A percentile compares a stretch with the other conserved stretches of the same genome.
Evolutionary conservation across 352 stramenopile genomes (phyloP).

Genomic region (Globisporangium radiosum): DNA sequence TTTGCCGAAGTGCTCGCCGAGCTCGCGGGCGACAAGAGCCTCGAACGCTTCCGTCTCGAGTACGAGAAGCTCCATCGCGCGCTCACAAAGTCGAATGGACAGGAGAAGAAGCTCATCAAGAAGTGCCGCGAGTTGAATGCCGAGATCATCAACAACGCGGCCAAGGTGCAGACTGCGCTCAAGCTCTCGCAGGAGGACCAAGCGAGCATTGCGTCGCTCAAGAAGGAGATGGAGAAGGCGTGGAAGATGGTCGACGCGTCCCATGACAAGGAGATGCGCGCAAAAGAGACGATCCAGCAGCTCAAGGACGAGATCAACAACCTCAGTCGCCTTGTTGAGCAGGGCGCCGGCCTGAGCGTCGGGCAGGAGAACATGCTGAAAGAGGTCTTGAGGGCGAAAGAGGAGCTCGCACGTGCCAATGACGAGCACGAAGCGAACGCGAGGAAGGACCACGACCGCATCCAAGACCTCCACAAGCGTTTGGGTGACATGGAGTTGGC

Average conservation of each 20-base stretch:
- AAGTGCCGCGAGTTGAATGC: conserved; percentile 94
- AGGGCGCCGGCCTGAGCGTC: conserved; percentile 87
- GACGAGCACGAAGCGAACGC: conserved; percentile 78
- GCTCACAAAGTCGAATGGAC: conserved; percentile 90
- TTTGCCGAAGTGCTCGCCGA: conserved; percentile 91
- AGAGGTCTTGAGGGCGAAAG: conserved; percentile 87
- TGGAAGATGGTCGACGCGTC: conserved; percentile 94
- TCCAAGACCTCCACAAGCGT: conserved; percentile 74
- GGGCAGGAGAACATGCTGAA: conserved; percentile 92
- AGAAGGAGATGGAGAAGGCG: conserved; percentile 96
- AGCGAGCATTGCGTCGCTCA: conserved; percentile 87
- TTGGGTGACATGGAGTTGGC: conserved; percentile 55
- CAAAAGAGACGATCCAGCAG: conserved; percentile 93
- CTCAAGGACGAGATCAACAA: conserved; percentile 96
- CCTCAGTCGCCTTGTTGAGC: conserved; percentile 93
- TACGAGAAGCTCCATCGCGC: conserved; percentile 95
- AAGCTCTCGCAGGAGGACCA: conserved; percentile 94
- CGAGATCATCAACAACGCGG: conserved; percentile 95
- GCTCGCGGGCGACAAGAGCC: conserved; percentile 88
- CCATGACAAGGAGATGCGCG: conserved; percentile 90
- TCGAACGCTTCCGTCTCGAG: conserved; percentile 92
- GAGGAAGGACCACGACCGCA: conserved; percentile 74
- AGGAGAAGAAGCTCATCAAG: conserved; percentile 95
- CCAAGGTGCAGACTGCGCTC: conserved; percentile 93
- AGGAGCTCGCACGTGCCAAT: conserved; percentile 84